Evolutionary conservation across 306 rosid species (phyloP), one percentile per base, ranked within the genome.

Genomic region (Quercus parvula): DNA sequence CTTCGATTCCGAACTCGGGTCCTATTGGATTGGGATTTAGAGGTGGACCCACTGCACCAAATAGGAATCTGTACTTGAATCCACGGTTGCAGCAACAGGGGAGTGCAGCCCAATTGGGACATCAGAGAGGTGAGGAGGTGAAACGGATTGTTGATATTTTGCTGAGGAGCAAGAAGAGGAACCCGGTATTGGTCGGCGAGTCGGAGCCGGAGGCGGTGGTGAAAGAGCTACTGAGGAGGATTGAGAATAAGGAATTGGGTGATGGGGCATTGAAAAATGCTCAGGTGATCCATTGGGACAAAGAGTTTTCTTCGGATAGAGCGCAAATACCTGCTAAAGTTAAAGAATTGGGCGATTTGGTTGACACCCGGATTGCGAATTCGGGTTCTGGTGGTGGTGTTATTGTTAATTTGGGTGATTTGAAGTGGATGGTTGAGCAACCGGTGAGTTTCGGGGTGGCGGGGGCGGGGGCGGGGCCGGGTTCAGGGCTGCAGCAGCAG

Each of bases 361-460:
- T 95, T 5, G 99, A 95, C 81, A 56, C 74, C 5, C 83, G 87
- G 77, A 52, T 90, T 76, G 81, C 74, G 4, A 86, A 82, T 75
- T 82, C 85, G 18, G 46, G 46, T 2, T 8, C 46, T 41, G 79
- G 74, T 35, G 82, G 79, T 58, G 92, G 93, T 6, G 79, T 91
- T 38, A 75, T 96, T 66, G 83, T 96, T n/a, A 79, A 93, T 83
- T 74, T 96, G 90, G 99, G 99, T 5, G 97, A 96, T 74, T 82
- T 96, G 90, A 93, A 91, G 81, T 93, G 99, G 99, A 78, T 96
- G 46, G 99, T 93, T 64, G 98, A 93, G 81, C 97, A 88, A 81
- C 88, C 92, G 28, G 85, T 78, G 18, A 84, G 86, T 44, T 74
- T 82, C 3, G 92, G 83, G 1, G 85, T 76, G 49, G 71, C 82